Conservation (phyloP, 106 monocot genomes). For the Allium sativum region DNA sequence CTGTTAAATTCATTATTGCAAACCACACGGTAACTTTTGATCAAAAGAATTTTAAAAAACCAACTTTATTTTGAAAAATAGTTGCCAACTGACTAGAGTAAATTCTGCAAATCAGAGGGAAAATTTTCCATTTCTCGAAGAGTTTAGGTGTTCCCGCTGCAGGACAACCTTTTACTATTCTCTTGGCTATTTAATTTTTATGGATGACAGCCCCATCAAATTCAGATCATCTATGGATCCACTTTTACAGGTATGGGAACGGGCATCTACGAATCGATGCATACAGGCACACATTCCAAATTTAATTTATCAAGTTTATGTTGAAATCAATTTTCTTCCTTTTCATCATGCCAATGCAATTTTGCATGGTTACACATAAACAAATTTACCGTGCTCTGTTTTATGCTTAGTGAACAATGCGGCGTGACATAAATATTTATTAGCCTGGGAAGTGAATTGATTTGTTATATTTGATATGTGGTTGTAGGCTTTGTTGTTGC, state of each 20-base stretch:
- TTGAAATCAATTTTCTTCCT: no score
- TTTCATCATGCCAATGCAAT: no score
- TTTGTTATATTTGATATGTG: background rate
- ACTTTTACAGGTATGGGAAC: slow-evolving; percentile 51
- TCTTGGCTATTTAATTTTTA: slow-evolving; percentile 87
- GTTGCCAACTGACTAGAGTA: background rate
- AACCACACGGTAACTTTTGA: slow-evolving; percentile 67
- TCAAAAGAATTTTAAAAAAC: background rate
- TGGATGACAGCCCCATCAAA: slow-evolving; percentile 94
- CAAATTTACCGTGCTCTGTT: background rate
- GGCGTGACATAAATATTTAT: no score
- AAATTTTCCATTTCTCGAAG: slow-evolving; percentile 88
- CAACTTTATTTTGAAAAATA: no score
- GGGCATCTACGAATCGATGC: no score
- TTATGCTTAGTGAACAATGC: no score
- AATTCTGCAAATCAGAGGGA: slow-evolving; percentile 50
- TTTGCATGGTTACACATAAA: no score
- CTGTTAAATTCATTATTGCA: slow-evolving; percentile 76
- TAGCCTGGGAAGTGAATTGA: no score
- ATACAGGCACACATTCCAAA: no score
- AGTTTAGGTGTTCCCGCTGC: slow-evolving; percentile 76
- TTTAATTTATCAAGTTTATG: no score
- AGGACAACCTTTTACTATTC: slow-evolving; percentile 94
- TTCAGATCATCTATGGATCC: slow-evolving; percentile 97
- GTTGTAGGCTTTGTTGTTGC: slow-evolving; percentile 47